Evolutionary conservation across 257 asterid species (phyloP).

Genomic region (Petunia axillaris): DNA sequence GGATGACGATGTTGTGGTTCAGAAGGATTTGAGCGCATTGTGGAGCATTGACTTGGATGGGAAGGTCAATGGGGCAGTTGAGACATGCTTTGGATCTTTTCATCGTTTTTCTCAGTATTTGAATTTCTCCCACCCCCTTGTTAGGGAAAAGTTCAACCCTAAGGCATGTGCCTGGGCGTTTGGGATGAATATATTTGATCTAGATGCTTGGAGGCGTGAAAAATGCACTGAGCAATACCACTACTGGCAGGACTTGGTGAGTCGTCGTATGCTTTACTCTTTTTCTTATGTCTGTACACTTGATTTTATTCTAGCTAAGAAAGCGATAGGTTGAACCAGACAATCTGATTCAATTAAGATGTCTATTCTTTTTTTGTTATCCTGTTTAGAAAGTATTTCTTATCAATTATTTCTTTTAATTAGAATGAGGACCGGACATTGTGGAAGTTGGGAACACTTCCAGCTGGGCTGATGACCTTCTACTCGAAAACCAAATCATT

Average conservation of each 20-base stretch:
- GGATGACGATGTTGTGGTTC: constrained; percentile 95
- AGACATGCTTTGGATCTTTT: constrained; percentile 91
- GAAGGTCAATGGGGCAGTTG: constrained; percentile 88
- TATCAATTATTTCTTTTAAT: constrained; percentile 22
- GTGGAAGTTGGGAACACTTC: constrained; percentile 87
- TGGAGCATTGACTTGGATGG: constrained; percentile 92
- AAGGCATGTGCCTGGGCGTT: constrained; percentile 97
- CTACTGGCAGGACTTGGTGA: constrained; percentile 92
- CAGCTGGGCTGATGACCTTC: constrained; percentile 85
- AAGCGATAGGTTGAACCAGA: constrained; percentile 11
- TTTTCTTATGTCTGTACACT: background rate
- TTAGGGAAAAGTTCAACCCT: constrained; percentile 78
- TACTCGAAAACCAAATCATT: constrained; percentile 75
- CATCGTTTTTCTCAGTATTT: constrained; percentile 78
- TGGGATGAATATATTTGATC: constrained; percentile 94
- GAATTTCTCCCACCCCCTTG: constrained; percentile 82
- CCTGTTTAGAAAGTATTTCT: background rate
- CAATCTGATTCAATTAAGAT: constrained; percentile 8
- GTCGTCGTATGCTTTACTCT: constrained; percentile 13
- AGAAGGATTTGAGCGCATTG: constrained; percentile 87
- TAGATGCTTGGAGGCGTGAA: constrained; percentile 88
- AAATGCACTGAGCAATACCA: constrained; percentile 79
- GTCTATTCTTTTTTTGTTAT: background rate
- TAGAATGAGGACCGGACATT: constrained; percentile 81
- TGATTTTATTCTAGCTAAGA: background rate